A percentile compares a stretch with the other conserved stretches of the same genome.
phyloP scores from a whole-genome alignment of 2,329 filamentous ascomycete species.

The Colletotrichum magnum region DNA sequence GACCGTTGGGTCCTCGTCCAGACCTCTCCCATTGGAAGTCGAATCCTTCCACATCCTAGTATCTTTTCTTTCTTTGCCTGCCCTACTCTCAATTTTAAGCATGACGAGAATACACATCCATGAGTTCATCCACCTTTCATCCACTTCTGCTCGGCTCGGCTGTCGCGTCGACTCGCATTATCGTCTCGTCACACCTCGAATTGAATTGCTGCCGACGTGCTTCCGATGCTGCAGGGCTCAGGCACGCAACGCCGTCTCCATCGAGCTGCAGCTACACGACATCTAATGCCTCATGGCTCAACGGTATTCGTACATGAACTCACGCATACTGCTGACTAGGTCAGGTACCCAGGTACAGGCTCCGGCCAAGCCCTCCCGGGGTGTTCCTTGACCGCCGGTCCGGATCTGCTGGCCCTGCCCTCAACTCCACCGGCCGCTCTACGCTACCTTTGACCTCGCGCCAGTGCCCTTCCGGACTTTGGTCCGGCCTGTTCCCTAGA shows the following conservation, averaged over 20 bases:
- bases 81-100: too few relatives aligned
- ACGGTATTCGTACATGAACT: slow-evolving; percentile 8
- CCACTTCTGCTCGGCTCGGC: slow-evolving; percentile 13
- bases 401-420: slow-evolving; percentile 18
- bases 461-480: slow-evolving; percentile 9
- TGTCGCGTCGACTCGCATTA: slow-evolving; percentile 7
- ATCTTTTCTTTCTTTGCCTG: not conserved
- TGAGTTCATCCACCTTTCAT: not conserved
- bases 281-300: too few relatives aligned
- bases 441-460: not conserved
- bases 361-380: slow-evolving; percentile 5
- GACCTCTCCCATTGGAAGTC: not conserved
- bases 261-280: slow-evolving; percentile 11
- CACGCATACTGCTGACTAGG: not conserved
- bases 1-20: too few relatives aligned
- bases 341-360: too few relatives aligned
- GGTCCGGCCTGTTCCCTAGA: slow-evolving; percentile 15
- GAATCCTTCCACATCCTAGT: not conserved
- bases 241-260: slow-evolving; percentile 16
- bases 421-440: slow-evolving; percentile 25
- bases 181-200: too few relatives aligned
- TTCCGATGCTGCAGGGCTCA: slow-evolving; percentile 12
- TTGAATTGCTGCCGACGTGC: not conserved
- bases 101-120: too few relatives aligned
- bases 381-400: slow-evolving; percentile 26